phyloP scores from a whole-genome alignment of 371 early-diverging fungal species.

The Haplosporangium sp. region DNA sequence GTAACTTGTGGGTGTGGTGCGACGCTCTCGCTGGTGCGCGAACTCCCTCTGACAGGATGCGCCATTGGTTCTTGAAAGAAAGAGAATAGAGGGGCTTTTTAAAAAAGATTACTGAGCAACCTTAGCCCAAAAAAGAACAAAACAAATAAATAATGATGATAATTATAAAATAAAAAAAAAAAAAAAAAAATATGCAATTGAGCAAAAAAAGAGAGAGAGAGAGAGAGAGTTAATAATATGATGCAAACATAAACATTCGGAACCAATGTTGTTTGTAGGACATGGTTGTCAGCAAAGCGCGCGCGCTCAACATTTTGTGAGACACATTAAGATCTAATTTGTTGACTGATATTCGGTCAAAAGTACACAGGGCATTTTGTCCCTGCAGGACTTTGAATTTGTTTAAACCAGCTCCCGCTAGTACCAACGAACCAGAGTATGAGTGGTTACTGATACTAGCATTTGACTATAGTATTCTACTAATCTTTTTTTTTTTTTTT shows the following conservation, averaged over 20 bases:
- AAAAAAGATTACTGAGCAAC: conserved; percentile 5
- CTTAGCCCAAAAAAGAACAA: not conserved
- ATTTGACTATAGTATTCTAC: not conserved
- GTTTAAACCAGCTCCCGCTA: not conserved
- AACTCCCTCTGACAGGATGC: conserved; percentile 48
- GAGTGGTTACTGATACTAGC: no score
- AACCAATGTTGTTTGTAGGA: not conserved
- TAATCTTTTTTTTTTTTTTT: no score
- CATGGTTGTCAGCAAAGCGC: conserved; percentile 1
- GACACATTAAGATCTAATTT: not conserved
- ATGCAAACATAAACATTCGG: not conserved
- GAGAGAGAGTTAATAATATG: not conserved
- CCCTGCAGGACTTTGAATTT: not conserved
- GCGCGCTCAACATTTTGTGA: not conserved
- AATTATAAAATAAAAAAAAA: not conserved
- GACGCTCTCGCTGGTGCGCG: conserved; percentile 31
- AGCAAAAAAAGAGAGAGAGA: not conserved
- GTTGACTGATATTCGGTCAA: not conserved
- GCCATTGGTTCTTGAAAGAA: conserved; percentile 17
- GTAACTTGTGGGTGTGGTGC: conserved; percentile 39
- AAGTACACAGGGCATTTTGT: not conserved
- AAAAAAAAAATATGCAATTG: not conserved
- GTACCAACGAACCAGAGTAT: not conserved
- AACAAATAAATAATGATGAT: not conserved
- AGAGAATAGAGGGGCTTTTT: not conserved